Percentiles rank a stretch among this genome's conserved stretches.
These are phyloP conservation scores for Xylaria flabelliformis DNA, from an alignment of 495 filamentous ascomycete genomes.

Conservation along the genomic window DNA sequence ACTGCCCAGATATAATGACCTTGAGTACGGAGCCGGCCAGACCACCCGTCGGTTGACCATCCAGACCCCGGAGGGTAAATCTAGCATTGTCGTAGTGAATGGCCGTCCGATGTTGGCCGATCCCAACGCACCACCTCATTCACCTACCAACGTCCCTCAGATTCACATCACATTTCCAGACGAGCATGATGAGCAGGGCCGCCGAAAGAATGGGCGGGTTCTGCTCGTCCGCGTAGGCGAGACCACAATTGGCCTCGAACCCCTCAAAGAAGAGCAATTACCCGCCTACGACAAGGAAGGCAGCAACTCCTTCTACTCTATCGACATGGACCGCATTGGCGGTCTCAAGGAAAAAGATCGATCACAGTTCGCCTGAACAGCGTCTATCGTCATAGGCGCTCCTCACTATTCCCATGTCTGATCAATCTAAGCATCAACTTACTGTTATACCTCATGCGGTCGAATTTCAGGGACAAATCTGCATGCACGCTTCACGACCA, in stretches of 20 bases:
- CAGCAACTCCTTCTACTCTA: conserved; percentile 79
- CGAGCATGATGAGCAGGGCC: conserved; percentile 87
- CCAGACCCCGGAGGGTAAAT: conserved; percentile 69
- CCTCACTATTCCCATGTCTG: not conserved
- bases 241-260: conserved; percentile 83
- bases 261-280: conserved; percentile 76
- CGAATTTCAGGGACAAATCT: conserved; percentile 35
- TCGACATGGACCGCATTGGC: conserved; percentile 94
- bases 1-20: conserved; percentile 63
- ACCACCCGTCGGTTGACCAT: conserved; percentile 57
- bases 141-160: conserved; percentile 82
- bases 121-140: conserved; percentile 75
- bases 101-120: conserved; percentile 74
- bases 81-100: conserved; percentile 75
- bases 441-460: conserved; percentile 25
- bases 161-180: conserved; percentile 99
- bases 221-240: conserved; percentile 95
- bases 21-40: conserved; percentile 58
- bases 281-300: conserved; percentile 85
- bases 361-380: conserved; percentile 44
- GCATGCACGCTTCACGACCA: conserved; percentile 41
- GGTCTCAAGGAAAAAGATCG: conserved; percentile 87
- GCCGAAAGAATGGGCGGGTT: conserved; percentile 81
- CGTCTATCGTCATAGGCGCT: not conserved
- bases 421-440: conserved; percentile 1